Percentiles rank a stretch among this genome's conserved stretches.
Evolutionary conservation across 2,329 filamentous ascomycete genomes (phyloP).

Genomic region (Stemphylium lycopersici): DNA sequence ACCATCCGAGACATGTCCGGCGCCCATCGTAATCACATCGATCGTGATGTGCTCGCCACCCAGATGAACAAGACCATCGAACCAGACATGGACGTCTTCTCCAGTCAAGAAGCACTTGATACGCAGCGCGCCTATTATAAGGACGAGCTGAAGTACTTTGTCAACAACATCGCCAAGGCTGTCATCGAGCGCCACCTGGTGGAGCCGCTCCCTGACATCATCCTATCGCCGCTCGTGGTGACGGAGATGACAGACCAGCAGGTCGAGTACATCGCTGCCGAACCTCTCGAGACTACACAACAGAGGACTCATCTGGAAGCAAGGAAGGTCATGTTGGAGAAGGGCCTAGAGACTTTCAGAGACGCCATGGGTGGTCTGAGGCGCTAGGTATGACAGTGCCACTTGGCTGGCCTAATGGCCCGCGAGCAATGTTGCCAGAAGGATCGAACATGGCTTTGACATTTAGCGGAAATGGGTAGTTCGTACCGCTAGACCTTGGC

Average conservation of each 20-base stretch:
- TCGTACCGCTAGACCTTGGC: no score
- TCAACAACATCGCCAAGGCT: conserved; percentile 42
- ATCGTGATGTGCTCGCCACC: not conserved
- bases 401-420: not conserved
- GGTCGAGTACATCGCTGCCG: conserved; percentile 41
- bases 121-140: conserved; percentile 47
- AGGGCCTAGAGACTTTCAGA: conserved; percentile 42
- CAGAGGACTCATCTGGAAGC: conserved; percentile 37
- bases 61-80: conserved; percentile 15
- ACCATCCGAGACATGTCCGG: accelerated
- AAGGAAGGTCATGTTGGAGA: conserved; percentile 43
- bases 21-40: not conserved
- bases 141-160: conserved; percentile 47
- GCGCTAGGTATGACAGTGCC: not conserved
- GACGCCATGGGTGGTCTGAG: conserved; percentile 32
- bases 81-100: conserved; percentile 44
- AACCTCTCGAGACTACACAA: conserved; percentile 36
- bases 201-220: conserved; percentile 29
- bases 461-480: no score
- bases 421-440: no score
- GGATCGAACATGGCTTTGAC: no score
- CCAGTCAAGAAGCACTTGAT: conserved; percentile 46
- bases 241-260: conserved; percentile 42
- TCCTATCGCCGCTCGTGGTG: conserved; percentile 42
- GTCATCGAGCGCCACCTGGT: conserved; percentile 50